Base-by-base conservation (phyloP, 441 rosid species). In the Flueggea neowawraea region DNA sequence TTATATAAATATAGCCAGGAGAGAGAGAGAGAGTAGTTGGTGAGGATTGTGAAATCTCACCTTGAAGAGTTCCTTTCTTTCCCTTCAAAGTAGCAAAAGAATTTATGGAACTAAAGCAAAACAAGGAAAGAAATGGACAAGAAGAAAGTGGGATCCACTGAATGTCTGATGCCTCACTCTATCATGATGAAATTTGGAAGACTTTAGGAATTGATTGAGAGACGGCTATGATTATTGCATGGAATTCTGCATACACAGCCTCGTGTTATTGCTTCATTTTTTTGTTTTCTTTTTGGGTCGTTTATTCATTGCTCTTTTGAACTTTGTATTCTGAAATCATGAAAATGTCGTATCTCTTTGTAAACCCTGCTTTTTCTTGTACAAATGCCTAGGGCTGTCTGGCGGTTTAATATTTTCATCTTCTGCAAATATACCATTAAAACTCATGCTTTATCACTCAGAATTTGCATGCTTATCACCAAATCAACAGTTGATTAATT, bases 161-260 rank as follows among this genome's bases (percentile, higher is more conserved):
- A 77, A 75, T 73, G 80, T 80, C 72, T 63, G 89, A 81, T 76
- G 88, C 82, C 85, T 86, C 75, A 82, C 90, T 67, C 85, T 62
- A 69, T 63, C 89, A 89, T 89, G 74, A 89, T 89, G 80, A 81
- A 66, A 63, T 52, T 66, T 75, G 61, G 82, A 79, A 82, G 84
- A 74, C 73, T 80, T 79, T 64, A 65, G 75, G 73, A 81, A 68
- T 80, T 82, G 92, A 86, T 79, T 79, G 80, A 73, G 77, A 74
- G 57, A 47, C 6, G n/a, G 89, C 84, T 81, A 91, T 92, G 79
- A 92, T 92, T 79, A 65, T 77, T 84, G 85, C 96, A 87, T 89
- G 91, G 96, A 92, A 89, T 85, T 89, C 95, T 22, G 28, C 2
- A 22, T 22, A 22, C 2, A 22, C 28, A 22, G 28, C 28, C 28